phyloP scores from a whole-genome alignment of 2,329 filamentous ascomycete genomes.

The Fusarium stilboides region DNA sequence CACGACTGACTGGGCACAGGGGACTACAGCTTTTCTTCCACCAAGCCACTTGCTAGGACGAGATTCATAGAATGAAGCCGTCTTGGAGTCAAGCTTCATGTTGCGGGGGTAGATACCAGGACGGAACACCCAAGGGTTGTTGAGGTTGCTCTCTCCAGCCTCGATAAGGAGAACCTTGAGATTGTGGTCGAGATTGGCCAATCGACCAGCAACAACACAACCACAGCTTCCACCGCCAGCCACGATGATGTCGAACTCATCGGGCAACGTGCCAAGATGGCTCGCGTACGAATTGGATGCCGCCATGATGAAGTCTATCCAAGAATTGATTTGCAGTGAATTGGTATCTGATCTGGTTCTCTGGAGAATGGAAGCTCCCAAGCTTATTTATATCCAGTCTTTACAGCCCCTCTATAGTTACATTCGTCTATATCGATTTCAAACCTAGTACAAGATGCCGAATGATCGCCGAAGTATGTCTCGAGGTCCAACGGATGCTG shows the following conservation, averaged over 20 bases:
- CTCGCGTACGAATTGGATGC: slow-evolving; percentile 38
- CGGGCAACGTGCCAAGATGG: slow-evolving; percentile 64
- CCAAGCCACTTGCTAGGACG: slow-evolving; percentile 80
- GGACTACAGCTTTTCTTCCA: slow-evolving; percentile 81
- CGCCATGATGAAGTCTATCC: slow-evolving; percentile 38
- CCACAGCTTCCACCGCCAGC: slow-evolving; percentile 80
- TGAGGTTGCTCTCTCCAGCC: slow-evolving; percentile 80
- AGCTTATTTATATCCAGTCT: slow-evolving; percentile 30
- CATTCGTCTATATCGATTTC: slow-evolving; percentile 8
- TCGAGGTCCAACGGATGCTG: slow-evolving; percentile 31
- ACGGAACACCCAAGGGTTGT: slow-evolving; percentile 84
- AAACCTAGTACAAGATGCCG: slow-evolving; percentile 37
- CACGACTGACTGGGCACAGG: slow-evolving; percentile 69
- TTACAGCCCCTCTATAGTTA: background rate
- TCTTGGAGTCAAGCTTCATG: slow-evolving; percentile 85
- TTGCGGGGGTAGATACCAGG: slow-evolving; percentile 84
- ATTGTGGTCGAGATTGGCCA: slow-evolving; percentile 84
- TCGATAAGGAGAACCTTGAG: slow-evolving; percentile 79
- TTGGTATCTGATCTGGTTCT: background rate
- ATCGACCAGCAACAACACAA: slow-evolving; percentile 71
- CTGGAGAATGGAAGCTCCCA: background rate
- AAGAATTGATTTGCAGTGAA: background rate
- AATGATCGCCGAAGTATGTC: slow-evolving; percentile 37
- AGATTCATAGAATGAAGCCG: slow-evolving; percentile 85
- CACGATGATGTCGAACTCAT: slow-evolving; percentile 87